Conservation (phyloP, 2,329 filamentous ascomycete species). For the Exophiala dermatitidis region DNA sequence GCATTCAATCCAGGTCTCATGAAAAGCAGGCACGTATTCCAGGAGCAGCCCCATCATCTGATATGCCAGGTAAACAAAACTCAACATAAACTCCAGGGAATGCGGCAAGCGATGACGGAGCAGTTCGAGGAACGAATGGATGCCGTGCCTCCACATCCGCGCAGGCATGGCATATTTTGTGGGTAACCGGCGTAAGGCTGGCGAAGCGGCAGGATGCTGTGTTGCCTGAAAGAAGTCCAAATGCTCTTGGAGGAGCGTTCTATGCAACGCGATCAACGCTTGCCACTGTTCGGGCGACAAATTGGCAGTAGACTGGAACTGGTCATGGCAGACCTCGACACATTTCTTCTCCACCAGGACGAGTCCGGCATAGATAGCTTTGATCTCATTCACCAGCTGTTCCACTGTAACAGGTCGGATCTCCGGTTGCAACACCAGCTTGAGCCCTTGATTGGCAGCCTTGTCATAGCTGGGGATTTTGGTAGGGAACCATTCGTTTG, state of each 20-base stretch:
- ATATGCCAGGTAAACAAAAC: conserved; percentile 83
- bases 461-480: conserved; percentile 1
- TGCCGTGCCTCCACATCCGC: conserved; percentile 92
- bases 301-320: conserved; percentile 47
- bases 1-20: conserved; percentile 90
- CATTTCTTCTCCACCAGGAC: conserved; percentile 68
- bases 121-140: conserved; percentile 75
- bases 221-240: conserved; percentile 81
- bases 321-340: conserved; percentile 68
- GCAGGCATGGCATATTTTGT: conserved; percentile 86
- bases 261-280: conserved; percentile 71
- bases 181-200: conserved; percentile 60
- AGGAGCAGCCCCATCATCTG: conserved; percentile 81
- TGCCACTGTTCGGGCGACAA: conserved; percentile 69
- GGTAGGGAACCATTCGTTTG: background rate
- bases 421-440: conserved; percentile 46
- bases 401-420: conserved; percentile 67
- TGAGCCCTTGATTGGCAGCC: background rate
- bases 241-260: conserved; percentile 72
- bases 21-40: conserved; percentile 75
- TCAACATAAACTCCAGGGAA: conserved; percentile 80
- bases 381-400: conserved; percentile 72
- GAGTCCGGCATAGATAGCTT: conserved; percentile 46
- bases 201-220: conserved; percentile 72
- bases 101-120: conserved; percentile 65